These are phyloP conservation scores for Cladorrhinum sp. DNA, from an alignment of 2,329 filamentous ascomycete genomes.

Conservation along the genomic window DNA sequence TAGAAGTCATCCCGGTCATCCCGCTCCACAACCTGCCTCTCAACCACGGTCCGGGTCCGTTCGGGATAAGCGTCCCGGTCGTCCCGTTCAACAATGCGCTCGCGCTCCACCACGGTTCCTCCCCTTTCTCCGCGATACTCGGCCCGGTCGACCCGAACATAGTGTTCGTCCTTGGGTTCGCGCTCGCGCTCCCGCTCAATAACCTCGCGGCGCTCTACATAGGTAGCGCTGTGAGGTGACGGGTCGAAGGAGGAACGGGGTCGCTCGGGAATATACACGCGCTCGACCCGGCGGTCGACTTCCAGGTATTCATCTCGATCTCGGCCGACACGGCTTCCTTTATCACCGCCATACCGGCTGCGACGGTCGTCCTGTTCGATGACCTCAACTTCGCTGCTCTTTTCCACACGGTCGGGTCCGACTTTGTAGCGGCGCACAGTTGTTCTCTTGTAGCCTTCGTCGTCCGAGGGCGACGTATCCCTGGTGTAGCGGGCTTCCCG, in stretches of 20 bases:
- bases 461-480: slow-evolving; percentile 39
- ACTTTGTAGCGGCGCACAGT: slow-evolving; percentile 56
- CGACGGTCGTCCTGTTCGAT: slow-evolving; percentile 44
- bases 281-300: slow-evolving; percentile 41
- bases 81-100: slow-evolving; percentile 27
- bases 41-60: slow-evolving; percentile 30
- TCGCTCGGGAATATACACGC: slow-evolving; percentile 44
- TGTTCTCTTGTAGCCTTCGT: slow-evolving; percentile 44
- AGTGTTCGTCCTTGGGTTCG: slow-evolving; percentile 26
- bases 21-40: slow-evolving; percentile 34
- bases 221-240: slow-evolving; percentile 29
- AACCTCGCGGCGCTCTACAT: slow-evolving; percentile 31
- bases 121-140: slow-evolving; percentile 27
- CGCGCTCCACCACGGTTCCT: slow-evolving; percentile 22
- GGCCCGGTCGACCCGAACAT: slow-evolving; percentile 27
- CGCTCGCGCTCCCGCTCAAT: slow-evolving; percentile 31
- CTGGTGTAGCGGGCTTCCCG: slow-evolving; percentile 35
- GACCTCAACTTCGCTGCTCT: slow-evolving; percentile 37
- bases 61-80: slow-evolving; percentile 25
- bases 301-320: slow-evolving; percentile 40
- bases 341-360: slow-evolving; percentile 41
- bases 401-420: slow-evolving; percentile 39
- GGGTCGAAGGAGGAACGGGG: slow-evolving; percentile 51
- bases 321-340: slow-evolving; percentile 32
- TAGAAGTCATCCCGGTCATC: slow-evolving; percentile 38